These are phyloP conservation scores for Globisporangium radiosum DNA, from an alignment of 352 stramenopile species.

Conservation along the genomic window DNA sequence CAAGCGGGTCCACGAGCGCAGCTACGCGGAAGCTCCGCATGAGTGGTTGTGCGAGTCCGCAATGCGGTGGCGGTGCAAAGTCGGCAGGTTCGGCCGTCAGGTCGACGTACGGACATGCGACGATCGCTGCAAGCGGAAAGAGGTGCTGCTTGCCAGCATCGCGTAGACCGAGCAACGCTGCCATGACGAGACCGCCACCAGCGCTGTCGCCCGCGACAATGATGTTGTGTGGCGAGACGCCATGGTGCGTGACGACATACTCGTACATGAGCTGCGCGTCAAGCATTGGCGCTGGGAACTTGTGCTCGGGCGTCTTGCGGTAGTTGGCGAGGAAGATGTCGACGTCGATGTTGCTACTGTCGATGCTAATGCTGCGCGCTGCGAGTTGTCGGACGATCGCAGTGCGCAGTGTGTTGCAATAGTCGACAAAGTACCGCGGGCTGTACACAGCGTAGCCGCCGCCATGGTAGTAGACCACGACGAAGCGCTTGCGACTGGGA, in stretches of 20 bases:
- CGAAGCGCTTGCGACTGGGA: not conserved
- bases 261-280: conserved; percentile 15
- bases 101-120: conserved; percentile 18
- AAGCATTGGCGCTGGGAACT: conserved; percentile 12
- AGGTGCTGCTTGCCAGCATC: conserved; percentile 1
- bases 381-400: conserved; percentile 5
- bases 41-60: conserved; percentile 9
- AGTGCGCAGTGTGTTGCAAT: conserved; percentile 9
- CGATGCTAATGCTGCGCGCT: not conserved
- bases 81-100: conserved; percentile 2
- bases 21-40: conserved; percentile 3
- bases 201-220: conserved; percentile 15
- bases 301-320: conserved; percentile 13
- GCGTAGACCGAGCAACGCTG: conserved; percentile 12
- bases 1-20: conserved; percentile 3
- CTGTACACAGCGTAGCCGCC: conserved; percentile 15
- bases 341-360: conserved; percentile 1
- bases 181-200: conserved; percentile 12
- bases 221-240: conserved; percentile 8
- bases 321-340: conserved; percentile 19
- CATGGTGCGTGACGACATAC: conserved; percentile 11
- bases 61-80: conserved; percentile 8
- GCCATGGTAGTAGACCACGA: conserved; percentile 17
- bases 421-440: conserved; percentile 12
- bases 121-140: conserved; percentile 11